Conservation (phyloP, 148 eudicot species). For the Selenicereus undatus region DNA sequence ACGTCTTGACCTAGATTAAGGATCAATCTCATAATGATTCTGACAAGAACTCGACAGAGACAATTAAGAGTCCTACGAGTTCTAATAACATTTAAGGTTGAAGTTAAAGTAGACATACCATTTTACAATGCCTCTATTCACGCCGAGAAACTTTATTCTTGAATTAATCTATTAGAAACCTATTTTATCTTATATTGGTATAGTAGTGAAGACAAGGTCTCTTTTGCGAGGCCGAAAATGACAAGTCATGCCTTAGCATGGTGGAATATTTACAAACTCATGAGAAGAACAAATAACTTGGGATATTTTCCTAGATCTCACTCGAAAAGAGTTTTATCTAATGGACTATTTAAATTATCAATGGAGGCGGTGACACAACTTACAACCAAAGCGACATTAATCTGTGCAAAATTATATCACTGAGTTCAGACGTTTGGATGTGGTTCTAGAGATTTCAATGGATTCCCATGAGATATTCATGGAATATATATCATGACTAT, state of each 20-base stretch:
- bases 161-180: background rate
- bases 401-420: background rate
- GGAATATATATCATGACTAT: background rate
- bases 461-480: background rate
- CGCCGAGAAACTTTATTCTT: background rate
- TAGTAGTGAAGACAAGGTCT: constrained; percentile 12
- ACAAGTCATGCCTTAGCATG: constrained; percentile 11
- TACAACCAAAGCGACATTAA: background rate
- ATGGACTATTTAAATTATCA: background rate
- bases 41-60: no score
- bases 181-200: background rate
- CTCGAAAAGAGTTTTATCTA: background rate
- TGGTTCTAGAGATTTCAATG: background rate
- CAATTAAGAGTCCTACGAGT: no score
- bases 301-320: background rate
- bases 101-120: background rate
- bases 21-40: no score
- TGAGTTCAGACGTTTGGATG: background rate
- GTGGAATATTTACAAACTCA: background rate
- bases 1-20: no score
- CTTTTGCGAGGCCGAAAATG: background rate
- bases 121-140: background rate
- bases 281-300: background rate
- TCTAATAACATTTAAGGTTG: background rate
- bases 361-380: background rate